Conservation (phyloP, 2,329 filamentous ascomycete genomes). For the Aspergillus thermomutatus region DNA sequence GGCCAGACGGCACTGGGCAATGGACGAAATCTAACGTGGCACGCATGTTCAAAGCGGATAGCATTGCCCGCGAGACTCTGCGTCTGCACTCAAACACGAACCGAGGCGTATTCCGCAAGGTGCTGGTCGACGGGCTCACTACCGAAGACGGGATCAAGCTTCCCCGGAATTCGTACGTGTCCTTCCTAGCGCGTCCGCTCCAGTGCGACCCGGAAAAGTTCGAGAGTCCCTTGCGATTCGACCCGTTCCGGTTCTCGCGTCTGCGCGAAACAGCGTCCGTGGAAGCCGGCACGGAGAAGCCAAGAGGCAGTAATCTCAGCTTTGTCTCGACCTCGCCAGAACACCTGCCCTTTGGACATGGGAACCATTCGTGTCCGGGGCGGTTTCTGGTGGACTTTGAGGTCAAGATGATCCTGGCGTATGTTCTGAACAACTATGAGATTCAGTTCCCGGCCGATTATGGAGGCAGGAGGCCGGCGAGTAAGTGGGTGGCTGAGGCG, state of each 20-base stretch:
- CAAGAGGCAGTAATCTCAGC: slow-evolving; percentile 1
- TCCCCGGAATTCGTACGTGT: slow-evolving; percentile 15
- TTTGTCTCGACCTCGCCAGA: slow-evolving; percentile 9
- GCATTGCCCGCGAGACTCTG: no score
- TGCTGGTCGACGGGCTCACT: slow-evolving; percentile 18
- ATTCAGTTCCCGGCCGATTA: slow-evolving; percentile 12
- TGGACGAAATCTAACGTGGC: no score
- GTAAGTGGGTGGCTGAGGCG: slow-evolving; percentile 11
- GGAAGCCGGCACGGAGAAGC: not conserved
- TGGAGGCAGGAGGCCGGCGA: slow-evolving; percentile 6
- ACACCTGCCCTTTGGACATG: slow-evolving; percentile 4
- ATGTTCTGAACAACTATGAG: slow-evolving; percentile 7
- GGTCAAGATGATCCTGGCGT: slow-evolving; percentile 13
- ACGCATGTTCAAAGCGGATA: no score
- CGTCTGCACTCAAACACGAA: no score
- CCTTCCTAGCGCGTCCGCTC: slow-evolving; percentile 15
- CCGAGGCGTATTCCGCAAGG: slow-evolving; percentile 25
- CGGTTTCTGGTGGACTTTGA: slow-evolving; percentile 11
- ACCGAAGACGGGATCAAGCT: slow-evolving; percentile 13
- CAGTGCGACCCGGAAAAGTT: slow-evolving; percentile 29
- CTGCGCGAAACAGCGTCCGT: not conserved
- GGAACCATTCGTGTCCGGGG: not conserved
- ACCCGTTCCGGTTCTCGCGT: slow-evolving; percentile 44
- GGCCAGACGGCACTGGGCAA: no score
- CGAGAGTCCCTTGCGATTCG: slow-evolving; percentile 37